Base-by-base conservation (phyloP, 2,329 filamentous ascomycete genomes). In the Fusarium sp. region DNA sequence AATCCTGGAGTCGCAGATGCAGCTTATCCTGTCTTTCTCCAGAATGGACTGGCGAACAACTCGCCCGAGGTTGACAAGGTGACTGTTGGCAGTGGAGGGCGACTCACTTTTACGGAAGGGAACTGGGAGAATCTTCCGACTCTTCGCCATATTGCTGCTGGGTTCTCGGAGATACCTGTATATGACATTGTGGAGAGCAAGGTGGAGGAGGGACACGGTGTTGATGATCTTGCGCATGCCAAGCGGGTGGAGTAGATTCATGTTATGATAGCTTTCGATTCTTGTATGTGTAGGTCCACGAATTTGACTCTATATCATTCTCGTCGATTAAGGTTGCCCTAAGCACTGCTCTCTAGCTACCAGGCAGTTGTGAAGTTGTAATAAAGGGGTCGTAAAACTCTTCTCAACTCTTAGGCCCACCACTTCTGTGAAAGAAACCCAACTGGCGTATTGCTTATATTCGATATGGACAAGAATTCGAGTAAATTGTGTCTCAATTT, bases 1-100 rank as follows among this genome's bases (percentile, higher is more conserved):
- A 81, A 81, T n/a, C 84, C 80, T 4, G 88, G 88, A 0, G 82
- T 85, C 61, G 82, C 88, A 0, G 90, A 91, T 61, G 86, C 84
- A 2, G 87, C 89, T 69, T 89, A 92, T 76, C 83, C 87, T 1
- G 80, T 81, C n/a, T 79, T 84, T 63, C 76, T 83, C 14, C 79
- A 80, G 18, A 79, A 81, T 39, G 81, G 81, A 18, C 78, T 83
- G 81, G 81, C 68, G 72, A 43, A 35, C 10, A 52, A 43, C 14
- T 48, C 48, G 37, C 33, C 45, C 13, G 56, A 57, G 33, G 27
- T 45, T 13, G 52, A 64, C 13, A 50, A 35, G 14, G 29, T 45
- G 6, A 48, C 50, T 9, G 22, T 22, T 22, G 35, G 27, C 2
- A n/a, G 29, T 8, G 50, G 33, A 13, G 29, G 31, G 18, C 14